Percentiles rank a stretch among this genome's conserved stretches.
These are phyloP conservation scores for Punctularia strigosozonata DNA, from an alignment of 768 basidiomycete genomes.

Conservation along the genomic window DNA sequence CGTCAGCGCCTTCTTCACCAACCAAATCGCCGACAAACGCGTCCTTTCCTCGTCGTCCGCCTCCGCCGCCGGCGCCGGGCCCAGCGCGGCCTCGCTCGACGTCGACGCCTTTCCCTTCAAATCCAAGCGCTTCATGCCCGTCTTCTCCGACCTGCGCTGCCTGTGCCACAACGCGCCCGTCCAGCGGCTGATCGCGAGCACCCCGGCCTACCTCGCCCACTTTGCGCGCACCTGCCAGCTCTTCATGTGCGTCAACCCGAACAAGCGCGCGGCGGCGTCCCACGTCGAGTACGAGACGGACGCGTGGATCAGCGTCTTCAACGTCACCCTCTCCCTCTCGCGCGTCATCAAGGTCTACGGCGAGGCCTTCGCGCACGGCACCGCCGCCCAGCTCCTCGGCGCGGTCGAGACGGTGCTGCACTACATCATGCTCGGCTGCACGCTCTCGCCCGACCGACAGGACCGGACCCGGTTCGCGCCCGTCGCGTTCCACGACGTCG, in stretches of 20 bases:
- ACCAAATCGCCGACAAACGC: slow-evolving; percentile 68
- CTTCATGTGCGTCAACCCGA: slow-evolving; percentile 91
- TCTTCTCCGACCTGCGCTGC: slow-evolving; percentile 85
- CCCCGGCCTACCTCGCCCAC: slow-evolving; percentile 53
- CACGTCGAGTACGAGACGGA: slow-evolving; percentile 98
- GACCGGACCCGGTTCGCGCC: slow-evolving; percentile 55
- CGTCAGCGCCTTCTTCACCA: slow-evolving; percentile 87
- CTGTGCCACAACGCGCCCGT: slow-evolving; percentile 74
- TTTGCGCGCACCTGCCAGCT: slow-evolving; percentile 73
- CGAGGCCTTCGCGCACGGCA: slow-evolving; percentile 59
- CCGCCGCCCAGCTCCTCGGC: slow-evolving; percentile 43
- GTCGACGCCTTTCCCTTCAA: slow-evolving; percentile 84
- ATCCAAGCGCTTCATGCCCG: slow-evolving; percentile 91
- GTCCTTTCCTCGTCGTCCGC: slow-evolving; percentile 25
- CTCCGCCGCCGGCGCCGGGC: background rate
- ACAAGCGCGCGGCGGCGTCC: slow-evolving; percentile 64
- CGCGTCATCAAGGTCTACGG: slow-evolving; percentile 86
- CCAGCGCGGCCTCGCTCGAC: slow-evolving; percentile 33
- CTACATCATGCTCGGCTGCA: slow-evolving; percentile 63
- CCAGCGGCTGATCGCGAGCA: slow-evolving; percentile 63
- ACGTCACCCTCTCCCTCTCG: slow-evolving; percentile 83
- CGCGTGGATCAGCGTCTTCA: slow-evolving; percentile 94
- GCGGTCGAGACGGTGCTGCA: slow-evolving; percentile 62
- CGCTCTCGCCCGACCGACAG: slow-evolving; percentile 51
- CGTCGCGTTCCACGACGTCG: slow-evolving; percentile 52